Conservation (phyloP, 208 protist species). For the Leishmania gerbilli region DNA sequence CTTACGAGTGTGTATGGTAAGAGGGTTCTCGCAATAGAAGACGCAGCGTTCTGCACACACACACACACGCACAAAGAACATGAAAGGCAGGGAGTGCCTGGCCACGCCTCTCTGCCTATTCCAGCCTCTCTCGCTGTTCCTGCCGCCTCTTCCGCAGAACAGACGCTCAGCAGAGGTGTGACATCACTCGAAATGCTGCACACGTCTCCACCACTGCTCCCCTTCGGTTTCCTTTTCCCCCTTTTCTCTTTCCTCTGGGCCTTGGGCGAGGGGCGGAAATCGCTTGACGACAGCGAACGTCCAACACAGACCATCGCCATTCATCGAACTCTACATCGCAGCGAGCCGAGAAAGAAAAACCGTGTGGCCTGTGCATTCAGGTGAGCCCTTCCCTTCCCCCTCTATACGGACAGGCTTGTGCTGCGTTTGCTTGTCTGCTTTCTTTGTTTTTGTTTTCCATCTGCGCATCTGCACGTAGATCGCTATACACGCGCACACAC, state of each 20-base stretch:
- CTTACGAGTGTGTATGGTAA: background rate
- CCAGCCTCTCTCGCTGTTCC: background rate
- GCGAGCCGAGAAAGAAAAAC: background rate
- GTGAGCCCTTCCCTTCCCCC: background rate
- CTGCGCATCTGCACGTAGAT: background rate
- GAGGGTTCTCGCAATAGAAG: background rate
- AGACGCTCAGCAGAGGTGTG: background rate
- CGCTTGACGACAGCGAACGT: background rate
- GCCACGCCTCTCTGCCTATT: background rate
- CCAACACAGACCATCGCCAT: background rate
- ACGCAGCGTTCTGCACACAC: background rate
- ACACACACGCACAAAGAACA: background rate
- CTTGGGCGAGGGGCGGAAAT: background rate
- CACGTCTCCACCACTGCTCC: background rate
- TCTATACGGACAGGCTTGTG: background rate
- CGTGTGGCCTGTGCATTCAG: background rate
- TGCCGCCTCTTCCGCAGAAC: background rate
- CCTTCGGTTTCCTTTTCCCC: background rate
- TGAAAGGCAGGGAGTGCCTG: background rate
- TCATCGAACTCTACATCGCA: background rate
- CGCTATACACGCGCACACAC: background rate
- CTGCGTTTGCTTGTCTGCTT: background rate
- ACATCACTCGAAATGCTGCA: background rate
- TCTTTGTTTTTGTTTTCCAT: background rate
- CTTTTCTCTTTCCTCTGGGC: background rate